These are phyloP conservation scores for Sindora glabra DNA, from an alignment of 306 rosid species.

Conservation along the genomic window DNA sequence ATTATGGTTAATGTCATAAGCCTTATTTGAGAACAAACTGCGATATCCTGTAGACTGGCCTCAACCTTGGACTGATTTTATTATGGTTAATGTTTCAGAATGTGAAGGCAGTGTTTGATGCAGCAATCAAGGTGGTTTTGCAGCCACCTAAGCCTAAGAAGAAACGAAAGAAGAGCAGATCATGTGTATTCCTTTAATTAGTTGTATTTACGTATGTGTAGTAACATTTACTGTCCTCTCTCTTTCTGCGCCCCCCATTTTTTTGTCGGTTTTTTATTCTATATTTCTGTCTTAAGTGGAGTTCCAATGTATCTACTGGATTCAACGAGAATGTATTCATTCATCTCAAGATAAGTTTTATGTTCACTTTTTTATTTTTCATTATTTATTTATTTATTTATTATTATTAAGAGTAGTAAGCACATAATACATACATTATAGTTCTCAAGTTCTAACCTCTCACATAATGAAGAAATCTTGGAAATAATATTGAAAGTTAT, in stretches of 20 bases:
- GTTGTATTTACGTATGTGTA: slow-evolving; percentile 14
- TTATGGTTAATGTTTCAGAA: slow-evolving; percentile 27
- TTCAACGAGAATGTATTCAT: neutral
- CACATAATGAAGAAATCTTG: too few relatives aligned
- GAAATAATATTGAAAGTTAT: too few relatives aligned
- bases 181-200: slow-evolving; percentile 31
- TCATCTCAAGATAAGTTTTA: slow-evolving; percentile 3
- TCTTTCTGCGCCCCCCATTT: neutral
- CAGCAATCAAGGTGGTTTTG: slow-evolving; percentile 59
- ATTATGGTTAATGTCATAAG: neutral
- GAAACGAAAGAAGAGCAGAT: slow-evolving; percentile 37
- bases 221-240: too few relatives aligned
- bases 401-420: too few relatives aligned
- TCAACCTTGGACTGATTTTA: neutral
- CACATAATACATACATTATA: too few relatives aligned
- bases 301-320: slow-evolving; percentile 11
- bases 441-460: too few relatives aligned
- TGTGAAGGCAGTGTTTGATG: slow-evolving; percentile 60
- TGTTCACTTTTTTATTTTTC: too few relatives aligned
- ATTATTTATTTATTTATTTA: too few relatives aligned
- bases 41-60: neutral
- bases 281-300: neutral
- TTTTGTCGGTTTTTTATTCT: neutral
- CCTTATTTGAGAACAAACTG: neutral
- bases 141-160: slow-evolving; percentile 43